These are phyloP conservation scores for Podila epigama DNA, from an alignment of 192 early-diverging fungal species.

Conservation along the genomic window DNA sequence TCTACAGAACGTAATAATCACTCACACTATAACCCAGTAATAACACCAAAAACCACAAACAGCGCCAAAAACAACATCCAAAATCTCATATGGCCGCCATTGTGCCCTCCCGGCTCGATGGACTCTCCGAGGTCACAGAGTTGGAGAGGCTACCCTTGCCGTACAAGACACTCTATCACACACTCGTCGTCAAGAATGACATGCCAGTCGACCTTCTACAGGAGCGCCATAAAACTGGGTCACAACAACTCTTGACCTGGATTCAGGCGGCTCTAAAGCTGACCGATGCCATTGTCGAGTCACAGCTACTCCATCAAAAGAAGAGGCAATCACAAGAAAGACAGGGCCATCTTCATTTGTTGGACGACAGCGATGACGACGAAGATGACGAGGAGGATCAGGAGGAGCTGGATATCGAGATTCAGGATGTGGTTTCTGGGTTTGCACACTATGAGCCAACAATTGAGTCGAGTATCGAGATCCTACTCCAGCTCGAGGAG, in stretches of 20 bases:
- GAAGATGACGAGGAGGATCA: slow-evolving; percentile 19
- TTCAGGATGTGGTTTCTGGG: slow-evolving; percentile 47
- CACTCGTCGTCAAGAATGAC: slow-evolving; percentile 43
- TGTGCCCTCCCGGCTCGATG: slow-evolving; percentile 24
- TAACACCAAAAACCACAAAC: neutral
- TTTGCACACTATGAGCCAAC: slow-evolving; percentile 45
- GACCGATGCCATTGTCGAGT: slow-evolving; percentile 10
- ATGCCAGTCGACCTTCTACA: slow-evolving; percentile 40
- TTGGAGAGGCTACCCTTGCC: slow-evolving; percentile 44
- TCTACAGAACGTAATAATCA: no score
- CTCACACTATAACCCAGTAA: no score
- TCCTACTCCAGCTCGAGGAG: slow-evolving; percentile 34
- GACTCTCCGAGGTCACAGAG: slow-evolving; percentile 42
- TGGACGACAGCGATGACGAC: neutral
- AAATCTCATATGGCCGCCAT: slow-evolving; percentile 16
- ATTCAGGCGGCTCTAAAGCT: slow-evolving; percentile 29
- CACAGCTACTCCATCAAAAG: slow-evolving; percentile 10
- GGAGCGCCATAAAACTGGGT: slow-evolving; percentile 18
- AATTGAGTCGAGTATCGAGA: slow-evolving; percentile 43
- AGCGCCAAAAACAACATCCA: neutral
- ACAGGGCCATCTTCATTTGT: neutral
- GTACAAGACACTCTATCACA: slow-evolving; percentile 43
- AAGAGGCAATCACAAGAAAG: slow-evolving; percentile 1
- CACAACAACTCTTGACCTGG: slow-evolving; percentile 40
- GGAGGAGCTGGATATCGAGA: slow-evolving; percentile 33